Percentiles rank a stretch among this genome's conserved stretches.
These are phyloP conservation scores for Glarea lozoyensis DNA, from an alignment of 495 filamentous ascomycete species.

Conservation along the genomic window DNA sequence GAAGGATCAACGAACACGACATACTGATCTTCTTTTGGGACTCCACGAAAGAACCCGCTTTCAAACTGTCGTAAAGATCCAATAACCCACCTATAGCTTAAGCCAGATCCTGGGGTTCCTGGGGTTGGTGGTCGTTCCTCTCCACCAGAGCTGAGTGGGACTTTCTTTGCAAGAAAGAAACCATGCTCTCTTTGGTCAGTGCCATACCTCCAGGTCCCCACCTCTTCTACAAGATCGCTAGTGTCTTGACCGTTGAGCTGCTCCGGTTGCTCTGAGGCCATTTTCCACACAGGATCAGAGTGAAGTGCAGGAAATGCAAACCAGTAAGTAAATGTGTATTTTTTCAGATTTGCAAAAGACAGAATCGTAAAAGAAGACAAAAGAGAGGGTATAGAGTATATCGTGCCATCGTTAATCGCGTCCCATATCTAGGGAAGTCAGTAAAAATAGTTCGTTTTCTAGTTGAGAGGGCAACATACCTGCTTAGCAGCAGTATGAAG, in stretches of 20 bases:
- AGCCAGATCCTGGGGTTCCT: slow-evolving; percentile 29
- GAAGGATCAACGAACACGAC: slow-evolving; percentile 88
- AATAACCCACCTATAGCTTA: slow-evolving; percentile 65
- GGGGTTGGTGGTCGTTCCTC: slow-evolving; percentile 27
- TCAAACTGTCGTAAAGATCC: slow-evolving; percentile 71
- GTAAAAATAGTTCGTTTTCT: background rate
- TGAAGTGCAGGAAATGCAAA: slow-evolving; percentile 91
- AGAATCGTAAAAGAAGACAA: slow-evolving; percentile 80
- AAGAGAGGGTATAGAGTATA: slow-evolving; percentile 87
- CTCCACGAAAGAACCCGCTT: slow-evolving; percentile 71
- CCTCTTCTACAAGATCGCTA: slow-evolving; percentile 61
- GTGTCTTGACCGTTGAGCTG: slow-evolving; percentile 57
- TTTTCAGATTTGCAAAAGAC: slow-evolving; percentile 95
- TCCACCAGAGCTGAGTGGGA: slow-evolving; percentile 27
- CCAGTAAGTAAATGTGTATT: slow-evolving; percentile 90
- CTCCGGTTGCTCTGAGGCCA: slow-evolving; percentile 28
- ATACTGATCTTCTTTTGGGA: slow-evolving; percentile 60
- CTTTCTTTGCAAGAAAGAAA: slow-evolving; percentile 83
- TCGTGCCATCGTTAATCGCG: slow-evolving; percentile 89
- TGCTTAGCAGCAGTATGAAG: slow-evolving; percentile 66
- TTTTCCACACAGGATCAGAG: slow-evolving; percentile 74
- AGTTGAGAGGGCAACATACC: slow-evolving; percentile 33
- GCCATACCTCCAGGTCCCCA: slow-evolving; percentile 78
- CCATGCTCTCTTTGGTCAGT: slow-evolving; percentile 77
- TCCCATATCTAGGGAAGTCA: slow-evolving; percentile 71